phyloP scores from a whole-genome alignment of 768 basidiomycete genomes.

The Leccinum obscurum region DNA sequence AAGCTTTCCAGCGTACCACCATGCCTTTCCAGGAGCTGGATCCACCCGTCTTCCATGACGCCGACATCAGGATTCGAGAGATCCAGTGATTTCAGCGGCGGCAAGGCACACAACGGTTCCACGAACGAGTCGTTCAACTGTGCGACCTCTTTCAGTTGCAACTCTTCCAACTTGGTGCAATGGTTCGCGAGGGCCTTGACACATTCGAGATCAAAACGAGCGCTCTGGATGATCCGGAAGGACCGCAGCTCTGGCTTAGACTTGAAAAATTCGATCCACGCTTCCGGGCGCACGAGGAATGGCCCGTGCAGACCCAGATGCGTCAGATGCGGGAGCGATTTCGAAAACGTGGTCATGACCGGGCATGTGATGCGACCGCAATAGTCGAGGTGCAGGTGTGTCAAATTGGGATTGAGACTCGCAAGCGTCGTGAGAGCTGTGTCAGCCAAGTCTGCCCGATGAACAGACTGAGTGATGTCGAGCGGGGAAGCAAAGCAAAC shows the following conservation, averaged over 20 bases:
- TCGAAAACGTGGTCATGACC: slow-evolving; percentile 58
- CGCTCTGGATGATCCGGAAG: slow-evolving; percentile 83
- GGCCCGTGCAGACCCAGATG: slow-evolving; percentile 84
- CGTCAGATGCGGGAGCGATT: slow-evolving; percentile 62
- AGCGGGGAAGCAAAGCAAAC: background rate
- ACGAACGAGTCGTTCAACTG: slow-evolving; percentile 67
- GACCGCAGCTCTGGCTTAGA: slow-evolving; percentile 60
- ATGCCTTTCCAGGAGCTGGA: slow-evolving; percentile 52
- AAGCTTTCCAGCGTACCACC: slow-evolving; percentile 60
- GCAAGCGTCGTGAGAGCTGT: slow-evolving; percentile 70
- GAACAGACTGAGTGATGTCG: background rate
- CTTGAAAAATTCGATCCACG: slow-evolving; percentile 77
- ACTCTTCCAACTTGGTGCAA: slow-evolving; percentile 57
- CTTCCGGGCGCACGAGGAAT: slow-evolving; percentile 72
- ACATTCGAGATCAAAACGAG: slow-evolving; percentile 78
- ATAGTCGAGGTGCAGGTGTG: slow-evolving; percentile 74
- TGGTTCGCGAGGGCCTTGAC: slow-evolving; percentile 53
- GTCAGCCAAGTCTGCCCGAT: slow-evolving; percentile 60
- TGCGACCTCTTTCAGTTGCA: slow-evolving; percentile 80
- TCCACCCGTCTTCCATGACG: slow-evolving; percentile 54
- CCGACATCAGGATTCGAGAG: slow-evolving; percentile 61
- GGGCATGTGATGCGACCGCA: slow-evolving; percentile 80
- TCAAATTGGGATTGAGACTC: slow-evolving; percentile 82
- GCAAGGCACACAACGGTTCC: slow-evolving; percentile 40
- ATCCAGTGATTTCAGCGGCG: slow-evolving; percentile 59